A percentile compares a stretch with the other conserved stretches of the same genome.
phyloP scores from a whole-genome alignment of 176 grass and related monocot species.

The Carex pumila region DNA sequence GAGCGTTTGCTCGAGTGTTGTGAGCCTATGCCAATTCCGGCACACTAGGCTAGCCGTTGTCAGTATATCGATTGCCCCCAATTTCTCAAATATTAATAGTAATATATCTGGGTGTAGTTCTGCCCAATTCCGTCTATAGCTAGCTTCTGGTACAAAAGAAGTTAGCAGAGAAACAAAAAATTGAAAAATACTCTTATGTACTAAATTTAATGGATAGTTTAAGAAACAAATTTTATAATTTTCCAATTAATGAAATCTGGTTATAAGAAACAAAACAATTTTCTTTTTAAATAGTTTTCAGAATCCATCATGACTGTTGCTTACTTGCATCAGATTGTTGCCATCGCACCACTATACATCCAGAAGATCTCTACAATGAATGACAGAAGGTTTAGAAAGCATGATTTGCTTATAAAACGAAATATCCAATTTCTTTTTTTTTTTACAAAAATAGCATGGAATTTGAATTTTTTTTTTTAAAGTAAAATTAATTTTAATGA shows the following conservation, averaged over 20 bases:
- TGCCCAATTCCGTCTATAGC: background rate
- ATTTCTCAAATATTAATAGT: background rate
- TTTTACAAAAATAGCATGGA: no score
- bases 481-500: no score
- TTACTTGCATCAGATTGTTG: background rate
- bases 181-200: background rate
- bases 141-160: background rate
- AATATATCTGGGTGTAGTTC: conserved; percentile 1
- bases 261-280: background rate
- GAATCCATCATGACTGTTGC: background rate
- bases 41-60: background rate
- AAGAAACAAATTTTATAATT: no score
- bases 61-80: conserved; percentile 4
- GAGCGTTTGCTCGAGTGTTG: background rate
- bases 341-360: no score
- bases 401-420: background rate
- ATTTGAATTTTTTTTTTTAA: no score
- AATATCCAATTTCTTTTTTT: no score
- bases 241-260: no score
- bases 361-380: no score
- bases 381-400: background rate
- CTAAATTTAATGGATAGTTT: background rate
- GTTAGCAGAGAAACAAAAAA: background rate
- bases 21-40: background rate
- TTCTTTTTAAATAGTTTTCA: no score